Percentiles rank a stretch among this genome's conserved stretches.
Evolutionary conservation across 2,329 filamentous ascomycete genomes (phyloP).

Genomic region (Elsinoe fawcettii): DNA sequence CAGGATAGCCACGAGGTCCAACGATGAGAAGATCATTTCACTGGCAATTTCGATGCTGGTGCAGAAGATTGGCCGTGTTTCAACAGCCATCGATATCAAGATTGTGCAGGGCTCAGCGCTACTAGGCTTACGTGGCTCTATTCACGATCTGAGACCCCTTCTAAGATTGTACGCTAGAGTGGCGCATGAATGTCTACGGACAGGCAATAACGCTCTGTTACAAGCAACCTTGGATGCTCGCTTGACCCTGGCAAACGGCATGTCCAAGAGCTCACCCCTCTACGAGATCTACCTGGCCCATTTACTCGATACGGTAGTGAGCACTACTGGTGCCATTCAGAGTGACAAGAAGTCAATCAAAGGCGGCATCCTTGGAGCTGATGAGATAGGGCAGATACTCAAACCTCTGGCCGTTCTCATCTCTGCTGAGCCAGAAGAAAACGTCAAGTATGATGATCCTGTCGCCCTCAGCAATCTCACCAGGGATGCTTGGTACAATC

Average conservation of each 20-base stretch:
- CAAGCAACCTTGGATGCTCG: slow-evolving; percentile 74
- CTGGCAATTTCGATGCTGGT: slow-evolving; percentile 90
- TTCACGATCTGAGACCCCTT: slow-evolving; percentile 75
- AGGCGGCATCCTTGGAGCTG: slow-evolving; percentile 62
- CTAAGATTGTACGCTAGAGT: slow-evolving; percentile 76
- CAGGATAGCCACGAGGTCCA: slow-evolving; percentile 70
- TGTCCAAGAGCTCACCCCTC: slow-evolving; percentile 61
- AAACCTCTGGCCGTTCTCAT: slow-evolving; percentile 82
- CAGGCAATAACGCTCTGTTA: slow-evolving; percentile 59
- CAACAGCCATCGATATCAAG: slow-evolving; percentile 67
- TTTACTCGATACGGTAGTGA: slow-evolving; percentile 77
- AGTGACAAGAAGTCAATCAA: slow-evolving; percentile 64
- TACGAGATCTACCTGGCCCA: slow-evolving; percentile 79
- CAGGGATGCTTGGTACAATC: slow-evolving; percentile 96
- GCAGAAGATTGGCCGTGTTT: slow-evolving; percentile 90
- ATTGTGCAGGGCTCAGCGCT: slow-evolving; percentile 77
- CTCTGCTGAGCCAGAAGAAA: slow-evolving; percentile 47
- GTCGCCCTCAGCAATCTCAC: slow-evolving; percentile 48
- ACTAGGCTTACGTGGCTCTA: slow-evolving; percentile 67
- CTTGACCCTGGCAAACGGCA: slow-evolving; percentile 64
- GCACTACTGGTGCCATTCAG: slow-evolving; percentile 56
- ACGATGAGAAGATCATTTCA: slow-evolving; percentile 86
- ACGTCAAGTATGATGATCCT: slow-evolving; percentile 42
- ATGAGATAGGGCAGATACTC: slow-evolving; percentile 80
- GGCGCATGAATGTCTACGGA: slow-evolving; percentile 62